Base-by-base conservation (phyloP, 805 yeast species). In the Tetrapisispora fleetii region DNA sequence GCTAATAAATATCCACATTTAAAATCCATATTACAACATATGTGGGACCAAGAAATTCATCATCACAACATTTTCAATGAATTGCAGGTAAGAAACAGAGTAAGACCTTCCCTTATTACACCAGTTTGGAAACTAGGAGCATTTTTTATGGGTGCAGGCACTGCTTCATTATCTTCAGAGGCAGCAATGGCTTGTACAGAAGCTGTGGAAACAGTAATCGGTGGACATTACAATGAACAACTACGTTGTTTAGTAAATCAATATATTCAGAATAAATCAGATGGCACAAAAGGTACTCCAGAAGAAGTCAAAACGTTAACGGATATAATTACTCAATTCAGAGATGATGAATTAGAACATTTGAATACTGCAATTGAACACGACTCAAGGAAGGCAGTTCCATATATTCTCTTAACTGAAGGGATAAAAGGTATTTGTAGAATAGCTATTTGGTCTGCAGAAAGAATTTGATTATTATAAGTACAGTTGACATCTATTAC, bases 141-240 rank as follows among this genome's bases (percentile, higher is more conserved):
- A 0, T 73, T 84, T 45, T 81, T 81, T 0, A 73, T 93, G 71
- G 99, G 99, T 3, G 79, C 80, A 1, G 84, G 81, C 1, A 93
- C 98, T 0, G 97, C 96, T 0, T 57, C 85, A 47, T 67, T 89
- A 53, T 83, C 96, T 17, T 87, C 88, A 59, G 96, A 91, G 63
- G 97, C 96, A 2, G 98, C 99, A 2, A 93, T 93, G 99, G 99
- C 99, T 1, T 93, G 99, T 64, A 93, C 99, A 0, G 98, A 90
- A 51, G 98, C 98, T 0, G 98, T 93, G 1, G 99, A 93, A 67
- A 93, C 99, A 0, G 98, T 93, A 6, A 93, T 93, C 64, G 99
- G 99, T 1, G 85, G 86, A 1, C 99, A 93, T 64, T 93, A 93
- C 67, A 93, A 93, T 63, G 82, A 81, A 52, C 99, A 93, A 65